These are phyloP conservation scores for Diversispora epigaea DNA, from an alignment of 192 early-diverging fungal species.

Conservation along the genomic window DNA sequence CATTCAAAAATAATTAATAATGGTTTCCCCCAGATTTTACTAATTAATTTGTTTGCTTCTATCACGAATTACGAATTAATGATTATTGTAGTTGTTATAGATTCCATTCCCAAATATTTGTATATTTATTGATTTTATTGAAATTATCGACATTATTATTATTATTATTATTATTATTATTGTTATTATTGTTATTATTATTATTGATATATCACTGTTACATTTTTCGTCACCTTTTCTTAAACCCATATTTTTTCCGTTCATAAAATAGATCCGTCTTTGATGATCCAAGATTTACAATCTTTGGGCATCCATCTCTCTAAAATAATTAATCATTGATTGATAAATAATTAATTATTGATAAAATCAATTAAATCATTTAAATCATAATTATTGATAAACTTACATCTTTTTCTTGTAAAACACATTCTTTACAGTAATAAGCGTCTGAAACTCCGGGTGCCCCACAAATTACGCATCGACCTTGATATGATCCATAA, in stretches of 20 bases:
- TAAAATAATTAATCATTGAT: conserved; percentile 29
- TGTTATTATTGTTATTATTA: no score
- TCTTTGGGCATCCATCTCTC: conserved; percentile 96
- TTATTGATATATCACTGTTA: no score
- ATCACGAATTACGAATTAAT: no score
- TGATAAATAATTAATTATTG: not conserved
- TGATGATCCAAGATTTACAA: conserved; percentile 91
- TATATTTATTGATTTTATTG: no score
- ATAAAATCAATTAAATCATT: not conserved
- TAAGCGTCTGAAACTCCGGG: conserved; percentile 90
- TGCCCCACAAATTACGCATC: conserved; percentile 88
- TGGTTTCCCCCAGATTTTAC: no score
- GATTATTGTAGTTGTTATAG: no score
- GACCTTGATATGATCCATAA: conserved; percentile 87
- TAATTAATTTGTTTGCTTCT: no score
- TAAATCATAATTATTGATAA: not conserved
- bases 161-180: no score
- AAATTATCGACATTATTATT: no score
- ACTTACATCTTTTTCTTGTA: conserved; percentile 86
- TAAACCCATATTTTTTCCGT: conserved; percentile 87
- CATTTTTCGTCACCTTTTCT: conserved; percentile 46
- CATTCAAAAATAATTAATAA: no score
- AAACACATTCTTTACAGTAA: conserved; percentile 90
- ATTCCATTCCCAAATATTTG: no score
- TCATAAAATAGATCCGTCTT: conserved; percentile 93